Base-by-base conservation (phyloP, 148 eudicot genomes). In the Camellia sinensis region DNA sequence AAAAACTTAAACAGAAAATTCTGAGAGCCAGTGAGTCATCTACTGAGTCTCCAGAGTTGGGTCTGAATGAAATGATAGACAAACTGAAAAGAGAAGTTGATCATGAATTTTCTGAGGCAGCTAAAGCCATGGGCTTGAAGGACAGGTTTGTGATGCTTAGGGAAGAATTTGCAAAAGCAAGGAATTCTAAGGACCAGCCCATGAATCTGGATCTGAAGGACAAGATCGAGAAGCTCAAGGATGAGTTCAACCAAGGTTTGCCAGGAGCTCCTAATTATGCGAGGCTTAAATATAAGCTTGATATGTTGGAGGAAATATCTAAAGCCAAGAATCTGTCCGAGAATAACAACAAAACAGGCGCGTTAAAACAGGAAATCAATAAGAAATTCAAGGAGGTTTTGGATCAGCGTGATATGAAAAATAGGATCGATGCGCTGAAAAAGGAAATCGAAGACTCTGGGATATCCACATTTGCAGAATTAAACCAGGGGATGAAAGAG, bases 101-200 rank as follows among this genome's bases (percentile, higher is more conserved):
- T 79, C 79, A 81, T 81, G 98, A 94, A 85, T 85, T 79, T 67
- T 77, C 88, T 5, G 89, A 85, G 85, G 98, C 98, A 75, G 89
- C 85, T 84, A 85, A 88, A 84, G 83, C 92, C 74, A 74, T 94
- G 79, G 95, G 97, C 37, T 81, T 92, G 77, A 82, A 87, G 50
- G 92, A 88, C 67, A 86, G 80, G 70, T 78, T 90, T 71, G 70
- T 78, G 50, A 84, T 71, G 87, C 77, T 90, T 78, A 83, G 84
- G 29, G 94, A 88, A 84, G 97, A 94, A 86, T 83, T 91, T 80
- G 79, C 87, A 46, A 90, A 94, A 87, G 91, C 89, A 78, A 85
- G 89, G 77, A 87, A 84, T 80, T 82, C 89, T 46, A 83, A 84
- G 48, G 96, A 88, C 78, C 87, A 91, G 80, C 86, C 84, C 8